phyloP scores from a whole-genome alignment of 129 eudicot genomes.

The Calendula officinalis region DNA sequence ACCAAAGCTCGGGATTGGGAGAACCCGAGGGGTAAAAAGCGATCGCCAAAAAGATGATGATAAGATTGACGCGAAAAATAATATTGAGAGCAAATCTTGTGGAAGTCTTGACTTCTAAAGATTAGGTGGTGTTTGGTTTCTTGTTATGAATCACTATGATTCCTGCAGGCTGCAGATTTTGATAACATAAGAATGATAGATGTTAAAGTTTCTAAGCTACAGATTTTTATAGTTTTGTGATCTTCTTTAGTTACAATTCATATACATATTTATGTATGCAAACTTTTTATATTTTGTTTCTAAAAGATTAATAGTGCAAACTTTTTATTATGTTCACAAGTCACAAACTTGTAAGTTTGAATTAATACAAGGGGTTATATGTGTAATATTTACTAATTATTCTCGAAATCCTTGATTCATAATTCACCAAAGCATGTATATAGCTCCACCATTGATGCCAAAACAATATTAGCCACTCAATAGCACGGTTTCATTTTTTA shows the following conservation, averaged over 20 bases:
- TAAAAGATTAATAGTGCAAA: too few relatives aligned
- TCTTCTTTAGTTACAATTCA: too few relatives aligned
- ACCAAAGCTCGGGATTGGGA: constrained; percentile 90
- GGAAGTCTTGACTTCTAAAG: constrained; percentile 65
- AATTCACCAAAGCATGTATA: constrained; percentile 28
- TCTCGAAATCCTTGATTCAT: constrained; percentile 26
- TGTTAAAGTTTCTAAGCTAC: too few relatives aligned
- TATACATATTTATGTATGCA: too few relatives aligned
- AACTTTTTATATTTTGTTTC: too few relatives aligned
- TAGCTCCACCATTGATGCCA: constrained; percentile 34
- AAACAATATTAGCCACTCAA: constrained; percentile 24
- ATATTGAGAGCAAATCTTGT: constrained; percentile 74
- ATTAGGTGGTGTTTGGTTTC: too few relatives aligned
- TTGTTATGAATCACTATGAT: too few relatives aligned
- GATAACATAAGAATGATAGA: too few relatives aligned
- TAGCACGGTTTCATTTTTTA: constrained; percentile 4
- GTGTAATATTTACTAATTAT: constrained; percentile 24
- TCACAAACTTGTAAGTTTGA: background rate
- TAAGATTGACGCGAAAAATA: constrained; percentile 39
- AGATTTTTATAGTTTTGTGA: too few relatives aligned
- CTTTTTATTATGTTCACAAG: too few relatives aligned
- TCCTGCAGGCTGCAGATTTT: too few relatives aligned
- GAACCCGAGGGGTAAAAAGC: constrained; percentile 54
- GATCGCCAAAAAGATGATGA: constrained; percentile 34
- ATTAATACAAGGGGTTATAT: constrained; percentile 9